A percentile compares a stretch with the other conserved stretches of the same genome.
These are phyloP conservation scores for Delphinella strobiligena DNA, from an alignment of 2,329 filamentous ascomycete species.

Conservation along the genomic window DNA sequence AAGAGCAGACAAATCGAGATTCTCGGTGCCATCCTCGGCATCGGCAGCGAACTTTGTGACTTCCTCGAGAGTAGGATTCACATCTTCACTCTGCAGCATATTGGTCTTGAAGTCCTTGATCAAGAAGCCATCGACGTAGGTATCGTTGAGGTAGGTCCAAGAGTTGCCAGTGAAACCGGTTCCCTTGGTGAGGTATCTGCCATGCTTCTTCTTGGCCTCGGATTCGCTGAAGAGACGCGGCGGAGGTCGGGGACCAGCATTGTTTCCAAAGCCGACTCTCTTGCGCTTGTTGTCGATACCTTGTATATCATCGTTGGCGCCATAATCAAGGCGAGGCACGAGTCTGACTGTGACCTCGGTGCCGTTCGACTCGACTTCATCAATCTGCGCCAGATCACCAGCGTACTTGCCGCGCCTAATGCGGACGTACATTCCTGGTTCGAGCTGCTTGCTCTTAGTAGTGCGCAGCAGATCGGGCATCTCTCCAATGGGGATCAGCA, in stretches of 20 bases:
- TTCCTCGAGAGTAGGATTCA: conserved; percentile 88
- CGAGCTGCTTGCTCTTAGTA: conserved; percentile 70
- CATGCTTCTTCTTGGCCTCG: conserved; percentile 81
- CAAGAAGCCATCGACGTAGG: conserved; percentile 85
- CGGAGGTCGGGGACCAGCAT: conserved; percentile 58
- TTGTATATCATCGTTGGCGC: conserved; percentile 64
- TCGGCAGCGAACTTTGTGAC: conserved; percentile 79
- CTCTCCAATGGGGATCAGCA: conserved; percentile 88
- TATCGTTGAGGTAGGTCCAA: conserved; percentile 78
- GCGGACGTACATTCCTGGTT: conserved; percentile 85
- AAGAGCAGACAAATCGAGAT: conserved; percentile 81
- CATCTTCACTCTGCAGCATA: conserved; percentile 71
- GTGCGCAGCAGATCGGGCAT: conserved; percentile 94
- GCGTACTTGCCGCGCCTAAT: conserved; percentile 72
- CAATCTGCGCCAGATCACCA: conserved; percentile 81
- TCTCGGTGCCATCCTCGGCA: conserved; percentile 83
- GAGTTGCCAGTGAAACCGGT: conserved; percentile 49
- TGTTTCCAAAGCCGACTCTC: conserved; percentile 37
- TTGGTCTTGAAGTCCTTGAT: conserved; percentile 91
- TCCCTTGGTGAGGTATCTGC: conserved; percentile 44
- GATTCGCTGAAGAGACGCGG: conserved; percentile 85
- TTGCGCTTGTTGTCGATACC: conserved; percentile 57
- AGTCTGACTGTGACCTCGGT: conserved; percentile 76
- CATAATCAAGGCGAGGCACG: conserved; percentile 87
- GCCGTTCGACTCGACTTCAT: conserved; percentile 87